Conservation (phyloP, 2,329 filamentous ascomycete species). For the Helotiales sp. region DNA sequence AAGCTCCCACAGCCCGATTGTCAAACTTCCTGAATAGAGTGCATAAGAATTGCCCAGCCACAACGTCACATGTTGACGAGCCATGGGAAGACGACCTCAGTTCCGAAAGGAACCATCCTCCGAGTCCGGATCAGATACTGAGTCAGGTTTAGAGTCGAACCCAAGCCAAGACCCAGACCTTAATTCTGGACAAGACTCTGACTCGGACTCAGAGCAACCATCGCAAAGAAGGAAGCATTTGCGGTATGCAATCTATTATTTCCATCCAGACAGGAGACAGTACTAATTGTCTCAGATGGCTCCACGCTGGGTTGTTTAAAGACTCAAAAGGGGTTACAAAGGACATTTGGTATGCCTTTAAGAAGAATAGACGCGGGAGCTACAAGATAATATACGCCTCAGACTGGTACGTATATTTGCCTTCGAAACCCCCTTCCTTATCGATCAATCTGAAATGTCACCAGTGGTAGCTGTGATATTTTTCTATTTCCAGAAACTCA, state of each 20-base stretch:
- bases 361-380: background rate
- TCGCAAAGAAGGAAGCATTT: background rate
- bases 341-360: slow-evolving; percentile 28
- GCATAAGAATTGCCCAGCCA: no score
- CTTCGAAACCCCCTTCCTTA: no score
- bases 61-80: no score
- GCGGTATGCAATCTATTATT: no score
- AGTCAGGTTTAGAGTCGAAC: background rate
- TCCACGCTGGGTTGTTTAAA: slow-evolving; percentile 25
- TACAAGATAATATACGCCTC: slow-evolving; percentile 15
- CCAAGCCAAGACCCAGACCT: background rate
- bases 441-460: no score
- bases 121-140: background rate
- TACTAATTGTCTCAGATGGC: slow-evolving; percentile 18
- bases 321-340: background rate
- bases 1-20: no score
- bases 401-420: no score
- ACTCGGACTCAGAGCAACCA: background rate
- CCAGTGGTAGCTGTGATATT: no score
- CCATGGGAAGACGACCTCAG: background rate
- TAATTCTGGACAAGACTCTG: no score
- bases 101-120: background rate
- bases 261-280: no score
- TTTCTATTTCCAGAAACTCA: no score
- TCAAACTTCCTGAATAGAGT: no score